A percentile compares a stretch with the other conserved stretches of the same genome.
phyloP scores from a whole-genome alignment of 208 protist species.

The Tritrichomonas foetus region DNA sequence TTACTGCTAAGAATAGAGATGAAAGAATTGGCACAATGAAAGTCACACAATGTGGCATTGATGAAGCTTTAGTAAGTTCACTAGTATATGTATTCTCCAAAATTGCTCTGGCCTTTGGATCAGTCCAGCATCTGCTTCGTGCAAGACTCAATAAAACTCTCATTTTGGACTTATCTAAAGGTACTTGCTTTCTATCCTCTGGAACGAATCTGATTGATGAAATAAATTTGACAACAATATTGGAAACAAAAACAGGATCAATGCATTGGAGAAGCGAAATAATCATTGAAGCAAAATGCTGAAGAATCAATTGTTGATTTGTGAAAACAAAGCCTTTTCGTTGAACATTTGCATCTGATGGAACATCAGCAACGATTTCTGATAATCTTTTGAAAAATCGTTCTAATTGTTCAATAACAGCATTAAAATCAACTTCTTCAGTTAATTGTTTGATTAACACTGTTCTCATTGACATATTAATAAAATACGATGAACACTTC shows the following conservation, averaged over 20 bases:
- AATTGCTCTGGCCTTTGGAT: background rate
- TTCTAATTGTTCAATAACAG: background rate
- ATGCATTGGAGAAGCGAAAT: background rate
- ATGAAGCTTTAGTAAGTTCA: background rate
- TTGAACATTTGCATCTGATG: background rate
- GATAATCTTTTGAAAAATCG: background rate
- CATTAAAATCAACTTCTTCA: background rate
- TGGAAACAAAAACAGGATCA: background rate
- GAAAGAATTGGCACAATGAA: background rate
- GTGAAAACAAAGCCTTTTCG: background rate
- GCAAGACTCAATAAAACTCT: background rate
- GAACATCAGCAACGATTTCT: background rate
- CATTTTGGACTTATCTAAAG: background rate
- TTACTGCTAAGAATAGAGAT: background rate
- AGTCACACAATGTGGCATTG: background rate
- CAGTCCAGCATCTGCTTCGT: background rate
- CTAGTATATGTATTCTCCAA: background rate
- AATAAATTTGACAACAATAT: background rate
- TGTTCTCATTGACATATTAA: background rate
- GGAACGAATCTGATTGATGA: background rate
- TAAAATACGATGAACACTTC: background rate
- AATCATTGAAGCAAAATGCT: background rate
- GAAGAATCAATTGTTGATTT: background rate
- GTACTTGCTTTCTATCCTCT: slow-evolving; percentile 11
- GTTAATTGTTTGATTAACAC: background rate